Evolutionary conservation across 371 early-diverging fungal species (phyloP), one percentile per base, ranked within the genome.

Genomic region (Mortierella sp.): DNA sequence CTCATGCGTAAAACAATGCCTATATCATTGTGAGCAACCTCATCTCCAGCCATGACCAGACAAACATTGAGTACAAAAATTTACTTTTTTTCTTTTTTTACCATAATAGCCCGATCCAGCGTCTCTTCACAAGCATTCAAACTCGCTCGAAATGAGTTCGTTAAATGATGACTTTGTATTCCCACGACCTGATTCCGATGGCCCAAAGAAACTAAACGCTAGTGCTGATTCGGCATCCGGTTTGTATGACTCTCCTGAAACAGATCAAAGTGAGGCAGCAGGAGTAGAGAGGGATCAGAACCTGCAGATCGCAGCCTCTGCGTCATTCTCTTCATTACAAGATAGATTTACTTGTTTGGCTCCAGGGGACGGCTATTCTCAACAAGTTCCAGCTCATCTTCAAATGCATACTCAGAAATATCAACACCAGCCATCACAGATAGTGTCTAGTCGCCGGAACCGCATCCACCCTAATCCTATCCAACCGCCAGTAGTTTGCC

Each of bases 381-480:
- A 54, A 17, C 54, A 54, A 54, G 29, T 49, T 23, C 26, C 49
- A 19, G 19, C 23, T 54, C 35, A 22, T 22, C 32, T 51, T 61
- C 56, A 22, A 15, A 53, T 19, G 13, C 53, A 34, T 45, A 19
- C 45, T 5, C 43, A 54, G 8, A 54, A 53, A 13, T 13, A 22
- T 7, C 53, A 53, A 2, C 40, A 45, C 13, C 67, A 53, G 45
- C 65, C 55, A 1, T 43, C 55, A 15, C 32, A 43, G 2, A 47
- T 23, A 15, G 8, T 42, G 12, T 58, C 71, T 1, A 68, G 68
- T 26, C 68, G 68, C 12, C 59, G 65, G 29, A 72, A 67, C 37
- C 77, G 77, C 5, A 49, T 67, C 29, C 61, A 62, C 5, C 77
- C 77, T 0, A 68, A 72, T 17, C 77, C 72, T 45, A 68, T 76